A percentile compares a stretch with the other conserved stretches of the same genome.
phyloP scores from a whole-genome alignment of 805 yeast species.

The Kuraishia ogatae region DNA sequence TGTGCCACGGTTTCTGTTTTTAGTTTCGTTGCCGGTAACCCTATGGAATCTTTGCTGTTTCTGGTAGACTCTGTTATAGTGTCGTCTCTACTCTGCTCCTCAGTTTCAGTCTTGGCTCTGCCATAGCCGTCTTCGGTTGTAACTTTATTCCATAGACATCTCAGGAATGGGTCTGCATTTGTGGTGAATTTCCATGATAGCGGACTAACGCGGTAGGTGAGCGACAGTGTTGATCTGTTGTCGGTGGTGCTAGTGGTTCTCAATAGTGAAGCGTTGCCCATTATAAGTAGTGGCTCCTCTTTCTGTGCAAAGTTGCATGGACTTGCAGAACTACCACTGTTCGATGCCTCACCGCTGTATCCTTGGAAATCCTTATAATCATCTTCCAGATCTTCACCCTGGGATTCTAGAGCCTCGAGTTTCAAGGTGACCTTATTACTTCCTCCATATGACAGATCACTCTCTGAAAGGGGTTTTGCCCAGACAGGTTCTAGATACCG shows the following conservation, averaged over 20 bases:
- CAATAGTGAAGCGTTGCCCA: not conserved
- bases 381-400: not conserved
- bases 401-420: not conserved
- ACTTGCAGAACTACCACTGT: not conserved
- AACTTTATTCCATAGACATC: not conserved
- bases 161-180: not conserved
- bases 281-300: not conserved
- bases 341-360: not conserved
- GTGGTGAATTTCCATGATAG: not conserved
- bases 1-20: not conserved
- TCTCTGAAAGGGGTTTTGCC: slow-evolving; percentile 37
- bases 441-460: not conserved
- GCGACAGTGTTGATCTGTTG: not conserved
- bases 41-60: not conserved
- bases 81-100: not conserved
- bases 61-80: not conserved
- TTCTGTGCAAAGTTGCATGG: not conserved
- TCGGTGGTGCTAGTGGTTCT: not conserved
- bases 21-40: not conserved
- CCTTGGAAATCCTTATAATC: not conserved
- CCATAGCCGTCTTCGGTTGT: not conserved
- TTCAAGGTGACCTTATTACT: not conserved
- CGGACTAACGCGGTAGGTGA: not conserved
- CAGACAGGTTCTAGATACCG: slow-evolving; percentile 52
- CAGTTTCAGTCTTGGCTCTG: not conserved